These are phyloP conservation scores for Trametes maxima DNA, from an alignment of 768 basidiomycete genomes.

Conservation along the genomic window DNA sequence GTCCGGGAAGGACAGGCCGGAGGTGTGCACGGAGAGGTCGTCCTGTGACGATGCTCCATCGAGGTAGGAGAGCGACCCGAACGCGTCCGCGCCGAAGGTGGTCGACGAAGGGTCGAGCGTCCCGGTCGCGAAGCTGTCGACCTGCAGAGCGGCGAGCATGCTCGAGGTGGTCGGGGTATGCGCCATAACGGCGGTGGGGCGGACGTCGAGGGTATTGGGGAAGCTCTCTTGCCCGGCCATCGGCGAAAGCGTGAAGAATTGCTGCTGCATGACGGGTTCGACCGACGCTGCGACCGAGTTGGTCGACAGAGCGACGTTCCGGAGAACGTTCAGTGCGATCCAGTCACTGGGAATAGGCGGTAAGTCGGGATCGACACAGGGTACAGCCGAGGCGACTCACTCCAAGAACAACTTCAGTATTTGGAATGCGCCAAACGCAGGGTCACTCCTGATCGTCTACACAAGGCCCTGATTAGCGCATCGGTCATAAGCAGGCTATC, in stretches of 20 bases:
- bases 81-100: conserved; percentile 68
- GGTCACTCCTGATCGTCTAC: conserved; percentile 90
- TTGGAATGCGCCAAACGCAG: conserved; percentile 91
- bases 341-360: conserved; percentile 62
- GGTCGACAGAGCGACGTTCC: conserved; percentile 85
- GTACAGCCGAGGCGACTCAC: conserved; percentile 47
- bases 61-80: conserved; percentile 75
- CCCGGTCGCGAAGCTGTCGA: conserved; percentile 66
- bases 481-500: neutral
- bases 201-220: conserved; percentile 57
- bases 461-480: conserved; percentile 3
- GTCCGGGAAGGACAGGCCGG: conserved; percentile 72
- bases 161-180: conserved; percentile 88
- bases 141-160: conserved; percentile 87
- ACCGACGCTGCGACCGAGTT: conserved; percentile 92
- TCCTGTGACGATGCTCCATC: conserved; percentile 68
- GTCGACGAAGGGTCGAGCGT: conserved; percentile 66
- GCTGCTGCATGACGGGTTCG: conserved; percentile 89
- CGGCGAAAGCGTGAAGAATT: conserved; percentile 85
- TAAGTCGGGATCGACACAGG: conserved; percentile 17
- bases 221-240: conserved; percentile 88
- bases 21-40: conserved; percentile 64
- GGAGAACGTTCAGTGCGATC: conserved; percentile 87
- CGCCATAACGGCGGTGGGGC: conserved; percentile 65
- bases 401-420: conserved; percentile 90